A percentile compares a stretch with the other conserved stretches of the same genome.
Conservation (phyloP, 1,139 yeast species). For the Taiozyma onychis region DNA sequence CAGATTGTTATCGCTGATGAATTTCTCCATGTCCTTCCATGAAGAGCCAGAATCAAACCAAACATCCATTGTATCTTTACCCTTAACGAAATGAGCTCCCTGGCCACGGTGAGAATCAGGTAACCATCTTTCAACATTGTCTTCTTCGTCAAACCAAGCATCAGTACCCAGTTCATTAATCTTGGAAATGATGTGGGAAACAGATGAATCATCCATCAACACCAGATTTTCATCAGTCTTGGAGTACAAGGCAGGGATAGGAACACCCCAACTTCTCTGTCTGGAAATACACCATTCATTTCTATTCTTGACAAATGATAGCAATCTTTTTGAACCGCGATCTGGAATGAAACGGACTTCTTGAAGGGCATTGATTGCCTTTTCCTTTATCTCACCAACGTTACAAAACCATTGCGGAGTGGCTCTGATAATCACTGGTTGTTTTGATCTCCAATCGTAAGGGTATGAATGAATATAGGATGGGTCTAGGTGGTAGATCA, state of each 20-base stretch:
- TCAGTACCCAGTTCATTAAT: constrained; percentile 57
- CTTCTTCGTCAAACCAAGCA: constrained; percentile 66
- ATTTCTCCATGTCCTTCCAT: constrained; percentile 63
- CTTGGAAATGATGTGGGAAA: constrained; percentile 47
- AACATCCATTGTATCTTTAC: constrained; percentile 93
- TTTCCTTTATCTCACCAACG: constrained; percentile 62
- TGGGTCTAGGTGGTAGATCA: constrained; percentile 44
- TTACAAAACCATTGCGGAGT: constrained; percentile 98
- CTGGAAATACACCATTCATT: constrained; percentile 98
- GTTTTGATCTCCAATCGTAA: constrained; percentile 94
- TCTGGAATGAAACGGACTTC: constrained; percentile 68
- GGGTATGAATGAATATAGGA: constrained; percentile 81
- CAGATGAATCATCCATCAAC: constrained; percentile 43
- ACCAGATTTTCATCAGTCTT: constrained; percentile 50
- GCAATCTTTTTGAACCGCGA: constrained; percentile 62
- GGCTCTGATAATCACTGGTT: constrained; percentile 90
- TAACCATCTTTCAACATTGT: constrained; percentile 62
- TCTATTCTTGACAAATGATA: constrained; percentile 69
- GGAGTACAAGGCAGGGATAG: constrained; percentile 80
- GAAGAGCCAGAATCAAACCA: constrained; percentile 98
- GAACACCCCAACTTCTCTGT: constrained; percentile 98
- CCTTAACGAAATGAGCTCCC: constrained; percentile 47
- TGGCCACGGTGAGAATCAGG: constrained; percentile 41
- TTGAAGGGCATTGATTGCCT: constrained; percentile 55
- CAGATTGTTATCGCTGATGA: constrained; percentile 27